A percentile compares a stretch with the other conserved stretches of the same genome.
Evolutionary conservation across 345 rosid genomes (phyloP).

Genomic region (Eutrema heterophyllum): DNA sequence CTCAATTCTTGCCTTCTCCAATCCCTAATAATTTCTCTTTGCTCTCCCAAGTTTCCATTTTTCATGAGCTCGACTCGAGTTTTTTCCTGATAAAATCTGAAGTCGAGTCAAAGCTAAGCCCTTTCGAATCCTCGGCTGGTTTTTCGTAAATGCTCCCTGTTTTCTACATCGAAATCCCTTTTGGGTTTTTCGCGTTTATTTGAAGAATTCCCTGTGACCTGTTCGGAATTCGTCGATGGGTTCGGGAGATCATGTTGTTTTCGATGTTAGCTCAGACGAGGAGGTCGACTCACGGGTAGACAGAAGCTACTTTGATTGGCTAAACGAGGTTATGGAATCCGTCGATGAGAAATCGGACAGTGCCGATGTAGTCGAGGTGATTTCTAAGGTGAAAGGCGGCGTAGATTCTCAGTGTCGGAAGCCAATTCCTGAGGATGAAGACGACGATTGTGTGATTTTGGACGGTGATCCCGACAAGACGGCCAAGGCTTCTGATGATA

Average conservation of each 20-base stretch:
- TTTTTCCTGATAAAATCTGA: not conserved
- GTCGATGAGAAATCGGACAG: slow-evolving; percentile 19
- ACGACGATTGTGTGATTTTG: slow-evolving; percentile 31
- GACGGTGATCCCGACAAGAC: slow-evolving; percentile 29
- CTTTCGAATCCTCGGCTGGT: not conserved
- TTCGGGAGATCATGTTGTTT: slow-evolving; percentile 7
- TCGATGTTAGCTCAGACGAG: slow-evolving; percentile 29
- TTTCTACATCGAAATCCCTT: not conserved
- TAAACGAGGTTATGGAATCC: not conserved
- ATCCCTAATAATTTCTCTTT: not conserved
- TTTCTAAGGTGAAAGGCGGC: slow-evolving; percentile 10
- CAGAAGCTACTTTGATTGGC: not conserved
- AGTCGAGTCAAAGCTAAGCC: not conserved
- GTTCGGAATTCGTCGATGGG: not conserved
- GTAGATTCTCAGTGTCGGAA: slow-evolving; percentile 17
- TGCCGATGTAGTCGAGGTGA: slow-evolving; percentile 18
- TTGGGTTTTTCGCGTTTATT: not conserved
- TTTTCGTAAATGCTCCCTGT: too few species aligned
- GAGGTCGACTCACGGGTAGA: not conserved
- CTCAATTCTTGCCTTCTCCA: not conserved
- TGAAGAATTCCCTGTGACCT: not conserved
- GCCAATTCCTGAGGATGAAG: not conserved
- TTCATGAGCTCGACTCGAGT: not conserved
- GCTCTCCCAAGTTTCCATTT: not conserved
- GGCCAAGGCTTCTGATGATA: not conserved